phyloP scores from a whole-genome alignment of 805 yeast genomes.

The Barnettozyma populi region DNA sequence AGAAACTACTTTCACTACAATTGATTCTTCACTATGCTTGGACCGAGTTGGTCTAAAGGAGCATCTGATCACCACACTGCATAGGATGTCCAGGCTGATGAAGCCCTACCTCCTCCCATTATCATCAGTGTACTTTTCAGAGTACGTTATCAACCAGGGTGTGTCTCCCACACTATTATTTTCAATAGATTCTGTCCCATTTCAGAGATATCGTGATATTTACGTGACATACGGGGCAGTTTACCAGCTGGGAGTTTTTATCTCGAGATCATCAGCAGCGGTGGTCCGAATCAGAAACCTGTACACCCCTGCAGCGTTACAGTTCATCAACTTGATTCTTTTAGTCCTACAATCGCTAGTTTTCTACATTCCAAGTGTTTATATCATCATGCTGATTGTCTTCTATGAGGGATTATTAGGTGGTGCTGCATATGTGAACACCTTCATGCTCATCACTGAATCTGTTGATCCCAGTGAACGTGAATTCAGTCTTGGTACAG shows the following conservation, averaged over 20 bases:
- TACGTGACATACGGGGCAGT: slow-evolving; percentile 88
- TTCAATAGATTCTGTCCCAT: slow-evolving; percentile 67
- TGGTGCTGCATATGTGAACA: slow-evolving; percentile 86
- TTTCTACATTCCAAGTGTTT: slow-evolving; percentile 53
- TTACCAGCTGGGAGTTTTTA: slow-evolving; percentile 88
- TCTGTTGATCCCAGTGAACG: slow-evolving; percentile 44
- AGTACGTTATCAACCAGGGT: slow-evolving; percentile 88
- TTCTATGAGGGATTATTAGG: slow-evolving; percentile 90
- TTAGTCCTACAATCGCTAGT: slow-evolving; percentile 61
- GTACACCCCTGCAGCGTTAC: slow-evolving; percentile 61
- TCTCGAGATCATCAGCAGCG: slow-evolving; percentile 79
- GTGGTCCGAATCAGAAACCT: slow-evolving; percentile 54
- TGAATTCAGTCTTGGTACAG: slow-evolving; percentile 79
- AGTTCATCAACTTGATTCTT: slow-evolving; percentile 53
- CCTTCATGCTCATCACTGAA: slow-evolving; percentile 74
- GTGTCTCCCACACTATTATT: slow-evolving; percentile 83
- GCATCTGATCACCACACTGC: slow-evolving; percentile 20
- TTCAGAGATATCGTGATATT: slow-evolving; percentile 68
- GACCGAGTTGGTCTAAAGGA: background rate
- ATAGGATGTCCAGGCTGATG: slow-evolving; percentile 38
- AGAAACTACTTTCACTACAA: background rate
- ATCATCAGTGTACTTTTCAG: slow-evolving; percentile 76
- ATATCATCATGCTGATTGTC: slow-evolving; percentile 54
- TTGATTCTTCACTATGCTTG: background rate
- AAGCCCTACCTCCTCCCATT: slow-evolving; percentile 80